Conservation (phyloP, 305 asterid species). For the Fraxinus baroniana region DNA sequence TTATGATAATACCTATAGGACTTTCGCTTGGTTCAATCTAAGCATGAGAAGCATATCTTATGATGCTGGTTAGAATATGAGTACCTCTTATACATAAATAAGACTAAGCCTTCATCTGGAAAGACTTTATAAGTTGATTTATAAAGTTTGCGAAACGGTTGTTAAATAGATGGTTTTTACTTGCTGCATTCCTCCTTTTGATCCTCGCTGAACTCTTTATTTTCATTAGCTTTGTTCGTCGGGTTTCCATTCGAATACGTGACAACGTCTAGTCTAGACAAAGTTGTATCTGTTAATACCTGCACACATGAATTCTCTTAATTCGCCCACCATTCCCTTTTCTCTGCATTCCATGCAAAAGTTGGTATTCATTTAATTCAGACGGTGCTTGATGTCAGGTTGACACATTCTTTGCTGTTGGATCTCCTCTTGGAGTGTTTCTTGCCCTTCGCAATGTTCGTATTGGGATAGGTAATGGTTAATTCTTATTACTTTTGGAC, state of each 20-base stretch:
- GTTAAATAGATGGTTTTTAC: background rate
- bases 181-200: slow-evolving; percentile 6
- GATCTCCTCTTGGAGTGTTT: slow-evolving; percentile 97
- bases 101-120: background rate
- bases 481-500: slow-evolving; percentile 15
- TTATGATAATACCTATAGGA: background rate
- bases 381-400: slow-evolving; percentile 55
- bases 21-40: background rate
- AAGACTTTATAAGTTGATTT: background rate
- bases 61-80: slow-evolving; percentile 2
- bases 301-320: background rate
- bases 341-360: background rate
- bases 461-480: slow-evolving; percentile 75
- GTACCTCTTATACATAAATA: background rate
- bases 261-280: background rate
- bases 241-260: background rate
- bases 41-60: background rate
- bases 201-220: slow-evolving; percentile 1
- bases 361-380: slow-evolving; percentile 15
- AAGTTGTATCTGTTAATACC: background rate
- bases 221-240: background rate
- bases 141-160: background rate
- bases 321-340: background rate
- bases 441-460: slow-evolving; percentile 95
- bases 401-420: slow-evolving; percentile 91